phyloP scores from a whole-genome alignment of 768 basidiomycete genomes.

The Heimioporus sp. region DNA sequence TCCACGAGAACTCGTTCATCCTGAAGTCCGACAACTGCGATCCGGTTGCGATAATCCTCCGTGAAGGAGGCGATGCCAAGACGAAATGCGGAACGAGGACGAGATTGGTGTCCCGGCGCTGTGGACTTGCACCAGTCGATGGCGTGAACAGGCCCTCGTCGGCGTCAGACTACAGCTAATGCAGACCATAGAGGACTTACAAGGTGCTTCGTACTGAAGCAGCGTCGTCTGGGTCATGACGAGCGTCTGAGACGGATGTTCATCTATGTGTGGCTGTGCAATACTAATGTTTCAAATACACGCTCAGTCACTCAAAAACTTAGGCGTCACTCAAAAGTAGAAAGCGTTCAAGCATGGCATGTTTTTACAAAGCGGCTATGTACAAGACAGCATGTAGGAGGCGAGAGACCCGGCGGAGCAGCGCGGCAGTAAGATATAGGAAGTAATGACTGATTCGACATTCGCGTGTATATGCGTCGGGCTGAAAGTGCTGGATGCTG shows the following conservation, averaged over 20 bases:
- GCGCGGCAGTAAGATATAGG: constrained; percentile 16
- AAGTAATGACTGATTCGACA: constrained; percentile 13
- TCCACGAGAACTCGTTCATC: constrained; percentile 88
- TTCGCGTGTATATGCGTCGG: constrained; percentile 22
- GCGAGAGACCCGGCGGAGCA: constrained; percentile 17
- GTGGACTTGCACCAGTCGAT: constrained; percentile 88
- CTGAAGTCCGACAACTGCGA: constrained; percentile 75
- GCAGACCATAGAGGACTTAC: constrained; percentile 46
- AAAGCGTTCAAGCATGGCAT: constrained; percentile 6
- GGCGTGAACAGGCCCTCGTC: constrained; percentile 78
- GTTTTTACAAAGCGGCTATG: constrained; percentile 29
- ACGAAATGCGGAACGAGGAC: constrained; percentile 77
- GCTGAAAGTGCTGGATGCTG: constrained; percentile 19
- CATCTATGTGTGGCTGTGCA: constrained; percentile 25
- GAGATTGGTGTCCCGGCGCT: constrained; percentile 67
- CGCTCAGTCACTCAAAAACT: not conserved
- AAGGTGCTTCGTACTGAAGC: constrained; percentile 83
- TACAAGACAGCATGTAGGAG: constrained; percentile 28
- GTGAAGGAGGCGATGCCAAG: constrained; percentile 83
- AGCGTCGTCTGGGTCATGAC: constrained; percentile 68
- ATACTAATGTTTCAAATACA: not conserved
- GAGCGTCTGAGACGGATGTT: constrained; percentile 5
- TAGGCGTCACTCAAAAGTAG: not conserved
- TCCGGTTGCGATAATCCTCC: constrained; percentile 80
- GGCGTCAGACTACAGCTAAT: constrained; percentile 17